Evolutionary conservation across 1,139 yeast genomes (phyloP).

Genomic region (Candida dubliniensis): DNA sequence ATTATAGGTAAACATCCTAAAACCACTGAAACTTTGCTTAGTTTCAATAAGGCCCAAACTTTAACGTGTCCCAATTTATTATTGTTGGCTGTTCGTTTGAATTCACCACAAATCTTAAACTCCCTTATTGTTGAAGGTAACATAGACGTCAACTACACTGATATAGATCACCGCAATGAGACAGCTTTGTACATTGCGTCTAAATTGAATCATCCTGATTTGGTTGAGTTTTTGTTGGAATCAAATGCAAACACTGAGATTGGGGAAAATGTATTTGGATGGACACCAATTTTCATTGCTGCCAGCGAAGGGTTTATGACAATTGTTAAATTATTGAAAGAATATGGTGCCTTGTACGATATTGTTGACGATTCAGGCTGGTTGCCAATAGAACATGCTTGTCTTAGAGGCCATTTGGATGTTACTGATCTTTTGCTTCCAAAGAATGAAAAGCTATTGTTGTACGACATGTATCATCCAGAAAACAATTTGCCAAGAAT

Average conservation of each 20-base stretch:
- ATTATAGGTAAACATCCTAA: constrained; percentile 81
- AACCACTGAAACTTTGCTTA: constrained; percentile 63
- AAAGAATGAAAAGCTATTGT: constrained; percentile 29
- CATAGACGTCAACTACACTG: constrained; percentile 64
- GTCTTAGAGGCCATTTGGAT: constrained; percentile 80
- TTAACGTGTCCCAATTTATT: constrained; percentile 52
- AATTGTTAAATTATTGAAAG: constrained; percentile 56
- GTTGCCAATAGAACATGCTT: constrained; percentile 97
- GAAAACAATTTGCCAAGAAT: constrained; percentile 36
- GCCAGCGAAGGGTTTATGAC: constrained; percentile 79
- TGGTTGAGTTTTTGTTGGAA: constrained; percentile 57
- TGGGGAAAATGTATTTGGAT: constrained; percentile 78
- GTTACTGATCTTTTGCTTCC: constrained; percentile 66
- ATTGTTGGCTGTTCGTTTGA: constrained; percentile 70
- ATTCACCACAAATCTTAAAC: constrained; percentile 57
- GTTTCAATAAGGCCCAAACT: constrained; percentile 38
- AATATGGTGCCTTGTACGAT: constrained; percentile 53
- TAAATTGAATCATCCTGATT: constrained; percentile 55
- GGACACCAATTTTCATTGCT: constrained; percentile 94
- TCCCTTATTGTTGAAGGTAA: constrained; percentile 58
- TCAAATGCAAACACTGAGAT: constrained; percentile 69
- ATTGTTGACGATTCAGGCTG: constrained; percentile 85
- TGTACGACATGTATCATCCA: constrained; percentile 42
- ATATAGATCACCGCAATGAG: constrained; percentile 58
- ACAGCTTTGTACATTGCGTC: constrained; percentile 82